phyloP scores from a whole-genome alignment of 73 alveolate genomes.

The Paramecium primaurelia region DNA sequence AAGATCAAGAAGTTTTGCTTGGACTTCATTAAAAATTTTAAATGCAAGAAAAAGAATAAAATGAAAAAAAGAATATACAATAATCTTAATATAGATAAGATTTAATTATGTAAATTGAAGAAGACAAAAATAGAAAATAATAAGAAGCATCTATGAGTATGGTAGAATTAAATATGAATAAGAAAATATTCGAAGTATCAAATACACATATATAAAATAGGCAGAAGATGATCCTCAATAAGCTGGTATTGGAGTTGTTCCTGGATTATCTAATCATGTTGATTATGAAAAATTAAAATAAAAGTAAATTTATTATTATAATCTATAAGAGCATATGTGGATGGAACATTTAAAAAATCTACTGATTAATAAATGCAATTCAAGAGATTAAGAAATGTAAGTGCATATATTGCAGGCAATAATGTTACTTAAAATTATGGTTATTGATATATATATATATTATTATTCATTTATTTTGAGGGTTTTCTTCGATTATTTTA shows the following conservation, averaged over 20 bases:
- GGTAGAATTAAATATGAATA: constrained; percentile 24
- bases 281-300: constrained; percentile 2
- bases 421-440: background rate
- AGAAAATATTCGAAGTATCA: background rate
- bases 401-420: constrained; percentile 28
- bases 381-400: background rate
- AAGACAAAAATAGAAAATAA: background rate
- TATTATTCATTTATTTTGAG: background rate
- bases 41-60: background rate
- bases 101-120: background rate
- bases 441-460: background rate
- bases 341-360: background rate
- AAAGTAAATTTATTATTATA: background rate
- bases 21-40: background rate
- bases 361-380: background rate
- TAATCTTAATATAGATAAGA: background rate
- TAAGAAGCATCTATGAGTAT: constrained; percentile 37
- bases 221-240: background rate
- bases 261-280: constrained; percentile 18
- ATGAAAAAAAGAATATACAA: background rate
- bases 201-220: background rate
- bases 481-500: background rate
- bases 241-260: constrained; percentile 33
- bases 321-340: background rate
- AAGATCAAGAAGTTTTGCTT: background rate